Evolutionary conservation across 164 flowering plant species (phyloP).

Genomic region (Piper betle): DNA sequence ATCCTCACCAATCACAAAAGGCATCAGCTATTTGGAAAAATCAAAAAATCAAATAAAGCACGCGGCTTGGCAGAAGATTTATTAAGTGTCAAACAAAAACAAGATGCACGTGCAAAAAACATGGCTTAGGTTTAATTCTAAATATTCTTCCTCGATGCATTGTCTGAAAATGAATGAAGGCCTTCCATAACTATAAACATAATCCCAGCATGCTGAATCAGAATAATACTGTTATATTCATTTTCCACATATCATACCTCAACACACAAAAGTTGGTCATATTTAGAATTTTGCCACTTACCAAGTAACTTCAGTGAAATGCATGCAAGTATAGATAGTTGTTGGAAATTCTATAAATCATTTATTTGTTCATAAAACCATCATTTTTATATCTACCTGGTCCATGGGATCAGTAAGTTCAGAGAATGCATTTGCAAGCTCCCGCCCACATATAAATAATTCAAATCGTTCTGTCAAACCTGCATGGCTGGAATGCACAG

Average conservation of each 20-base stretch:
- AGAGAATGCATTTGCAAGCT: conserved; percentile 92
- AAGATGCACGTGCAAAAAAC: neutral
- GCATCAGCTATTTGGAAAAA: no score
- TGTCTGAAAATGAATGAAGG: neutral
- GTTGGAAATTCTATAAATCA: neutral
- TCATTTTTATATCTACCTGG: conserved; percentile 40
- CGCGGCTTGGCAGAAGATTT: no score
- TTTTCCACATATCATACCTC: neutral
- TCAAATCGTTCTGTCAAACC: conserved; percentile 97
- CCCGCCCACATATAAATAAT: conserved; percentile 91
- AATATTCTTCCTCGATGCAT: neutral
- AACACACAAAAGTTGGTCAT: neutral
- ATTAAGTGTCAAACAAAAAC: neutral
- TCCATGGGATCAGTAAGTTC: conserved; percentile 97
- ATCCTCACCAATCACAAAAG: no score
- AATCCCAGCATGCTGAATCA: neutral
- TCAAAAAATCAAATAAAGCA: no score
- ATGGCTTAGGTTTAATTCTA: neutral
- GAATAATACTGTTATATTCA: neutral
- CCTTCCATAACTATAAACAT: neutral
- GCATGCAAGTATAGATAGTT: neutral
- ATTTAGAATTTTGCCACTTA: neutral
- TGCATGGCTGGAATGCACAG: conserved; percentile 32
- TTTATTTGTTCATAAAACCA: neutral
- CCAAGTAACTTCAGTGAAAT: neutral